These are phyloP conservation scores for Staphylotrichum longicolle DNA, from an alignment of 495 filamentous ascomycete species.

Conservation along the genomic window DNA sequence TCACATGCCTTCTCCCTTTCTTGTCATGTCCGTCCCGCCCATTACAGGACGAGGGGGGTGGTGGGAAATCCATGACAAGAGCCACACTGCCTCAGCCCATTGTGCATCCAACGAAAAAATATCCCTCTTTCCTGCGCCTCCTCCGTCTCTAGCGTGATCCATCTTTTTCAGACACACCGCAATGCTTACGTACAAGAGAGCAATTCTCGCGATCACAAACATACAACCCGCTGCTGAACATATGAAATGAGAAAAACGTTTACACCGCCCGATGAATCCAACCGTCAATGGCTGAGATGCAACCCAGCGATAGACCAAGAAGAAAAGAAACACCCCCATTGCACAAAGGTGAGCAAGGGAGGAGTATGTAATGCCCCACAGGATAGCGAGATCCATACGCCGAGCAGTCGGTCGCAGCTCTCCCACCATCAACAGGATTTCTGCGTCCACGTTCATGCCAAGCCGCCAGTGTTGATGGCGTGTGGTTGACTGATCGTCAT, in stretches of 20 bases:
- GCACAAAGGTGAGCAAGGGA: too few relatives aligned
- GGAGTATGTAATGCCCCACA: too few relatives aligned
- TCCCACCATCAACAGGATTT: too few relatives aligned
- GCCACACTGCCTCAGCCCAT: too few relatives aligned
- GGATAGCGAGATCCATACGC: too few relatives aligned
- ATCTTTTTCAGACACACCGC: slow-evolving; percentile 15
- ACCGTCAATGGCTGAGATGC: too few relatives aligned
- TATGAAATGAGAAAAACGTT: slow-evolving; percentile 3
- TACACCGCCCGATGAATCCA: not conserved
- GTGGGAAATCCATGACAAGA: too few relatives aligned
- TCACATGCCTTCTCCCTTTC: too few relatives aligned
- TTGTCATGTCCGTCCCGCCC: not conserved
- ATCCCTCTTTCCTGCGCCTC: slow-evolving; percentile 3
- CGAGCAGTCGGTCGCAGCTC: too few relatives aligned
- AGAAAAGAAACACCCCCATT: too few relatives aligned
- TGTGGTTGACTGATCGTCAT: slow-evolving; percentile 57
- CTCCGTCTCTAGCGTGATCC: slow-evolving; percentile 6
- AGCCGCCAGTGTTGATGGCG: slow-evolving; percentile 45
- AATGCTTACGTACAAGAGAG: slow-evolving; percentile 6
- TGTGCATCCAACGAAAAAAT: not conserved
- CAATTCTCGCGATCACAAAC: not conserved
- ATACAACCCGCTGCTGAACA: not conserved
- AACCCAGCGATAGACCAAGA: too few relatives aligned
- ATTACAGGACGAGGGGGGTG: too few relatives aligned
- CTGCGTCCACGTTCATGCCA: slow-evolving; percentile 26